These are phyloP conservation scores for Cydonia oblonga DNA, from an alignment of 331 rosid species.

Conservation along the genomic window DNA sequence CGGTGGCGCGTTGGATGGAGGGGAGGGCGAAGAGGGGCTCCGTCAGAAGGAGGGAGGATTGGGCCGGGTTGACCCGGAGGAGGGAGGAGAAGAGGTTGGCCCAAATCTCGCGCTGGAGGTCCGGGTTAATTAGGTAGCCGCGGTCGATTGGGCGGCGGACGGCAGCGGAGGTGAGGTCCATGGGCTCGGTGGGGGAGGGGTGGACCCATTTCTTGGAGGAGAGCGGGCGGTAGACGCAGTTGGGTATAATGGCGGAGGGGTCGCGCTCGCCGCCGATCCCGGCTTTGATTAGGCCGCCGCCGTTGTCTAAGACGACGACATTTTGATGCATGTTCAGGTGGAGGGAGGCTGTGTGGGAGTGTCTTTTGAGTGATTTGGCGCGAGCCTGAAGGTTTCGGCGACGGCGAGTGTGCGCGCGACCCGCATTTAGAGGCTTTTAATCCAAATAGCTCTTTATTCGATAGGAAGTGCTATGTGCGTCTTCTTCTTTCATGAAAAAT, in stretches of 20 bases:
- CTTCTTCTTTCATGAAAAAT: no score
- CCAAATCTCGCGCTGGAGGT: constrained; percentile 75
- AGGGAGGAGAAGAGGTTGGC: constrained; percentile 61
- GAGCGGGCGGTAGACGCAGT: constrained; percentile 55
- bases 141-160: constrained; percentile 77
- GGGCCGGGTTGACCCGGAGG: constrained; percentile 48
- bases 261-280: constrained; percentile 70
- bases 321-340: constrained; percentile 15
- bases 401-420: no score
- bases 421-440: no score
- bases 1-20: constrained; percentile 61
- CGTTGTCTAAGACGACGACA: constrained; percentile 75
- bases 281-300: constrained; percentile 76
- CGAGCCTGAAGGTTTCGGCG: background rate
- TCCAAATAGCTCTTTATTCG: no score
- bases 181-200: constrained; percentile 33
- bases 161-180: constrained; percentile 49
- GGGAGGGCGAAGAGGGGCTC: constrained; percentile 82
- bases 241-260: constrained; percentile 53
- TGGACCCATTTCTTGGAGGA: constrained; percentile 73
- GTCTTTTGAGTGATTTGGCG: background rate
- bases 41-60: constrained; percentile 67
- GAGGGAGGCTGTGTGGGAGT: background rate
- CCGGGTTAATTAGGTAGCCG: constrained; percentile 75
- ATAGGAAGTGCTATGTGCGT: no score